These are phyloP conservation scores for Spongospora subterranea DNA, from an alignment of 208 protist species.

Conservation along the genomic window DNA sequence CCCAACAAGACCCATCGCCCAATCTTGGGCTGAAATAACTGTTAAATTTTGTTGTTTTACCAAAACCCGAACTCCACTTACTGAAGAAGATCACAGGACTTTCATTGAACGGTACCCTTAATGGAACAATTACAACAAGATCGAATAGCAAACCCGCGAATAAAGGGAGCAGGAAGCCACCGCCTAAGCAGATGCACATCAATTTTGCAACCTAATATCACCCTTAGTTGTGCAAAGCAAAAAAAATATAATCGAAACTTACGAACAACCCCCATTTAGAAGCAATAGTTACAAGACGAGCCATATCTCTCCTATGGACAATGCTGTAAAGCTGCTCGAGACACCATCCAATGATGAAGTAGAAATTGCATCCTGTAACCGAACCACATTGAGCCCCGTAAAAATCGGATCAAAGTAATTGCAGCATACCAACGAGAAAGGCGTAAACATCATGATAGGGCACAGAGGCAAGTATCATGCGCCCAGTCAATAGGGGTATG, in stretches of 20 bases:
- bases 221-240: neutral
- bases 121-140: constrained; percentile 32
- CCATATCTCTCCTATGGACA: neutral
- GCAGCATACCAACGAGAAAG: neutral
- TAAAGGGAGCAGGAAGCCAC: constrained; percentile 10
- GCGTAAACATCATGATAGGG: constrained; percentile 33
- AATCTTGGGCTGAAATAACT: constrained; percentile 21
- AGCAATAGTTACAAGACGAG: neutral
- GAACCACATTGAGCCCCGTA: no score
- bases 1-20: neutral
- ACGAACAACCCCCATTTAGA: constrained; percentile 11
- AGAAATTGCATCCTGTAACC: constrained; percentile 8
- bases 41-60: neutral
- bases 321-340: neutral
- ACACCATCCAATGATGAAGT: neutral
- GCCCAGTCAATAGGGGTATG: neutral
- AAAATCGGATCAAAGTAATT: neutral
- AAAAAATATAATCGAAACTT: neutral
- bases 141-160: constrained; percentile 14
- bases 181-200: neutral
- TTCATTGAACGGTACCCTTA: constrained; percentile 30
- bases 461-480: neutral
- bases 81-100: constrained; percentile 21
- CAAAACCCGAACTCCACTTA: neutral
- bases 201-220: neutral